These are phyloP conservation scores for Magnusiomyces paraingens DNA, from an alignment of 1,139 yeast species.

Conservation along the genomic window DNA sequence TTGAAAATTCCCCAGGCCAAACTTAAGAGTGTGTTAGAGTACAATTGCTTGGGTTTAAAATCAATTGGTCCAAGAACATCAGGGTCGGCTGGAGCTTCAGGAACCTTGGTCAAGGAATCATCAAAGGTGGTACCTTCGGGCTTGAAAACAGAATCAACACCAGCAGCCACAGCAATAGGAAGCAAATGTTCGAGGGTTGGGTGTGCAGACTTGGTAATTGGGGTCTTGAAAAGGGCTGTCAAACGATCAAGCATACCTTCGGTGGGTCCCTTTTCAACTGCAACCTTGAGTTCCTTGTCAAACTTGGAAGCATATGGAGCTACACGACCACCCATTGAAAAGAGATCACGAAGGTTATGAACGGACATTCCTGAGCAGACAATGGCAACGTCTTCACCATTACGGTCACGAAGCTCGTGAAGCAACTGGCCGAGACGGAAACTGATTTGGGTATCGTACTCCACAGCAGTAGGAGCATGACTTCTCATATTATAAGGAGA, in stretches of 20 bases:
- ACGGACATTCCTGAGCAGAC: conserved; percentile 74
- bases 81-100: background rate
- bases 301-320: conserved; percentile 49
- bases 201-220: conserved; percentile 9
- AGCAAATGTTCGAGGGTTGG: conserved; percentile 14
- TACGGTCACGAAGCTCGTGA: conserved; percentile 41
- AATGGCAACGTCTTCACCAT: conserved; percentile 41
- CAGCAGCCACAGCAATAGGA: conserved; percentile 15
- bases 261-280: conserved; percentile 15
- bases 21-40: conserved; percentile 5
- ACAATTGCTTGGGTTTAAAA: conserved; percentile 7
- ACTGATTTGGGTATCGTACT: conserved; percentile 40
- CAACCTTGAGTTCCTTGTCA: conserved; percentile 37
- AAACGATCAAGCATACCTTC: conserved; percentile 4
- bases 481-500: conserved; percentile 8
- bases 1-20: conserved; percentile 14
- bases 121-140: conserved; percentile 1
- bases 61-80: conserved; percentile 4
- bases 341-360: conserved; percentile 59
- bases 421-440: conserved; percentile 52
- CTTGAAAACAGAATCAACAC: conserved; percentile 3
- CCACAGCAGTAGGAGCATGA: conserved; percentile 2
- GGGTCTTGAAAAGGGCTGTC: conserved; percentile 7
- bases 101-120: background rate
- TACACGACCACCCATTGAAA: conserved; percentile 22